A percentile compares a stretch with the other conserved stretches of the same genome.
phyloP scores from a whole-genome alignment of 495 filamentous ascomycete species.

The Neurospora sp. region DNA sequence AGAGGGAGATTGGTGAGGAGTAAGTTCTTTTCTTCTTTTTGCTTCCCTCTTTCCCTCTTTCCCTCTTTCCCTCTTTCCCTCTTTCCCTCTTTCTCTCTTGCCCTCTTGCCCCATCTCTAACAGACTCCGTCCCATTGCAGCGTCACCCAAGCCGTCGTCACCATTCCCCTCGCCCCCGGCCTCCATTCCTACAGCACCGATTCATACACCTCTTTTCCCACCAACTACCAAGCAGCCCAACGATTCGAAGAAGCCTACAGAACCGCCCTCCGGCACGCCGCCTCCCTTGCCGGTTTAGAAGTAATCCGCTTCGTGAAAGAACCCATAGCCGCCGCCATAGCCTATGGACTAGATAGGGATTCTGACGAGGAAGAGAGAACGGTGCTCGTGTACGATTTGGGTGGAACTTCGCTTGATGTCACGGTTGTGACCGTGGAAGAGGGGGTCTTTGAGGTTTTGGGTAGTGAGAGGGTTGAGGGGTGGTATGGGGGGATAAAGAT shows the following conservation, averaged over 20 bases:
- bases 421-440: slow-evolving; percentile 87
- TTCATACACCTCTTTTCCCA: not conserved
- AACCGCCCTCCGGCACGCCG: slow-evolving; percentile 91
- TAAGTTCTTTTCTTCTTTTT: not conserved
- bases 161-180: slow-evolving; percentile 56
- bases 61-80: not conserved
- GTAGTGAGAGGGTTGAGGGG: not conserved
- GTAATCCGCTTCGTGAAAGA: slow-evolving; percentile 91
- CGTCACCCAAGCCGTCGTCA: slow-evolving; percentile 89
- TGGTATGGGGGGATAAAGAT: not conserved
- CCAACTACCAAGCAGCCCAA: not conserved
- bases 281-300: slow-evolving; percentile 82
- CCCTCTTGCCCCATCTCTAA: not conserved
- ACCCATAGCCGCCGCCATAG: slow-evolving; percentile 74
- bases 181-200: not conserved
- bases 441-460: slow-evolving; percentile 86
- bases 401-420: slow-evolving; percentile 98
- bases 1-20: slow-evolving; percentile 75
- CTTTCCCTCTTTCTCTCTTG: not conserved
- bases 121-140: not conserved
- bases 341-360: slow-evolving; percentile 66
- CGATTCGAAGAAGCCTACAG: slow-evolving; percentile 97
- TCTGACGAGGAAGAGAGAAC: slow-evolving; percentile 53
- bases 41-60: not conserved
- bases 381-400: slow-evolving; percentile 92